Conservation (phyloP, 768 basidiomycete species). For the Tubosaeta brunneosetosa region DNA sequence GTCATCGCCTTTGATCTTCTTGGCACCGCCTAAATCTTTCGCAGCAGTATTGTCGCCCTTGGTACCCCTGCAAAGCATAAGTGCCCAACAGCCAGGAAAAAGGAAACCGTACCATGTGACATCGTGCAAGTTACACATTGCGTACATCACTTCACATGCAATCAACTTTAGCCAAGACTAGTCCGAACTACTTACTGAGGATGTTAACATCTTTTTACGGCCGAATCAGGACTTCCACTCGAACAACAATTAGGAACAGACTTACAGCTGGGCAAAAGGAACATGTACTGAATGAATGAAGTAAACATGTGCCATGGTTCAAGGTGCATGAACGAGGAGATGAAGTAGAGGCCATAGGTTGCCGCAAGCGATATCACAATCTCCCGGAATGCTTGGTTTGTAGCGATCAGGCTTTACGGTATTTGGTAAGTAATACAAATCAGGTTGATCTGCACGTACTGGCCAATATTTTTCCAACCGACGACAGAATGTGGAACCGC, state of each 20-base stretch:
- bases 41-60: slow-evolving; percentile 86
- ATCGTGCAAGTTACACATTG: slow-evolving; percentile 90
- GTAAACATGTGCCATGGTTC: slow-evolving; percentile 99
- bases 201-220: slow-evolving; percentile 63
- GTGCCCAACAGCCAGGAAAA: not conserved
- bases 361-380: slow-evolving; percentile 77
- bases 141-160: slow-evolving; percentile 70
- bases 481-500: slow-evolving; percentile 69
- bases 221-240: slow-evolving; percentile 6
- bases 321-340: slow-evolving; percentile 81
- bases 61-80: slow-evolving; percentile 59
- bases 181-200: slow-evolving; percentile 45
- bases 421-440: slow-evolving; percentile 21
- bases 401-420: slow-evolving; percentile 48
- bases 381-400: slow-evolving; percentile 70
- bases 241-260: slow-evolving; percentile 4
- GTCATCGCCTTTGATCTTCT: slow-evolving; percentile 79
- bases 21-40: slow-evolving; percentile 87
- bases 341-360: slow-evolving; percentile 80
- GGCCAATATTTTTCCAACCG: slow-evolving; percentile 69
- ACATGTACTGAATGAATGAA: slow-evolving; percentile 87
- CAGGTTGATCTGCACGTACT: slow-evolving; percentile 42
- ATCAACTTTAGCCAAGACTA: not conserved
- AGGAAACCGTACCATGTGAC: slow-evolving; percentile 55
- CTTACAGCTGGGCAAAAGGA: slow-evolving; percentile 75